These are phyloP conservation scores for Nemania diffusa DNA, from an alignment of 2,329 filamentous ascomycete genomes.

Conservation along the genomic window DNA sequence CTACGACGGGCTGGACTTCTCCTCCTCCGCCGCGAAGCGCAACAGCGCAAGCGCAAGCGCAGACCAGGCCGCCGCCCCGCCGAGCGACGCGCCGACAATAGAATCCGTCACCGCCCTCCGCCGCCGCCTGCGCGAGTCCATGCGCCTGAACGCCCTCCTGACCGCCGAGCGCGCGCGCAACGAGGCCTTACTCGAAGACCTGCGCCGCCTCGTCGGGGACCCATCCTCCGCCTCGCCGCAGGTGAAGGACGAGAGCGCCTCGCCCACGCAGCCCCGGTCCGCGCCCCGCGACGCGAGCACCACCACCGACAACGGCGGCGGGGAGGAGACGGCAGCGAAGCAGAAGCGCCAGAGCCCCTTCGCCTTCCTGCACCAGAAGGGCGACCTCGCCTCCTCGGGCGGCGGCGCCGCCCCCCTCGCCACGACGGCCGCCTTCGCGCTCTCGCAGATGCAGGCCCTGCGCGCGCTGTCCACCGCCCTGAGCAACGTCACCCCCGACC, in stretches of 20 bases:
- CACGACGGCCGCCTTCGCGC: slow-evolving; percentile 79
- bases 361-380: slow-evolving; percentile 67
- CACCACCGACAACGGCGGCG: slow-evolving; percentile 28
- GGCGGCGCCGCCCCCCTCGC: slow-evolving; percentile 66
- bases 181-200: slow-evolving; percentile 47
- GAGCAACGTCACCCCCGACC: slow-evolving; percentile 71
- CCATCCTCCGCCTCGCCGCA: slow-evolving; percentile 20
- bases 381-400: slow-evolving; percentile 61
- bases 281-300: slow-evolving; percentile 11
- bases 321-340: background rate
- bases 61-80: no score
- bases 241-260: slow-evolving; percentile 44
- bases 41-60: background rate
- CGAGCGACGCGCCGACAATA: slow-evolving; percentile 59
- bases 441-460: slow-evolving; percentile 84
- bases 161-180: slow-evolving; percentile 61
- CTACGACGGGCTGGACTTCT: slow-evolving; percentile 76
- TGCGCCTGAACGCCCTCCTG: slow-evolving; percentile 69
- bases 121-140: slow-evolving; percentile 68
- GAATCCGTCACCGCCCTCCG: slow-evolving; percentile 79
- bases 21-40: slow-evolving; percentile 17
- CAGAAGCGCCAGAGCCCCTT: slow-evolving; percentile 52
- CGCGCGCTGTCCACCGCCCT: slow-evolving; percentile 71
- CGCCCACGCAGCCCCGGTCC: slow-evolving; percentile 24
- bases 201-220: slow-evolving; percentile 48